Evolutionary conservation across 352 stramenopile species (phyloP), one percentile per base, ranked within the genome.

Genomic region (Pythium brassicae): DNA sequence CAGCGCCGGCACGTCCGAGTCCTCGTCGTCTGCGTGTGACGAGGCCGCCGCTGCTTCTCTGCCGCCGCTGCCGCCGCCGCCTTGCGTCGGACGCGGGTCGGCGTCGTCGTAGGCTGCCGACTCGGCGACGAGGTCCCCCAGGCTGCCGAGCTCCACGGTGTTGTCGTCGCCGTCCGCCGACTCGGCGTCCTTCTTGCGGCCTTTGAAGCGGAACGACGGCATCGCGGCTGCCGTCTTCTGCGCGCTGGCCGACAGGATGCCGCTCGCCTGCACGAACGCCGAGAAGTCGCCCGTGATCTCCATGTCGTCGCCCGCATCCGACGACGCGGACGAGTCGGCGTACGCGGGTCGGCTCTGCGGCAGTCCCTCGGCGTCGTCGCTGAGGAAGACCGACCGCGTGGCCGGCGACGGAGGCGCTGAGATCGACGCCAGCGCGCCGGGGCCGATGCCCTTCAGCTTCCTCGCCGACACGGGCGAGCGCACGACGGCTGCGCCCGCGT

Each of bases 241-340:
- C 15, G 65, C 68, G 29, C 56, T 61, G 4, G 37, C 39, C 5
- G 49, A 53, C 15, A 43, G 43, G 20, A 52, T 48, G 27, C 44
- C 27, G 45, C 59, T 48, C 59, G 70, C 63, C 20, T 84, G 70
- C 35, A 79, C 69, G 25, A 61, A 65, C 17, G 39, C 44, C 1
- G 74, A 77, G 55, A 86, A 92, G 25, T 95, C 85, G 4, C 81
- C 85, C 1, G 85, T 93, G 52, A 95, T 87, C 29, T 95, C 85
- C 81, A 95, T 95, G 49, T 95, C 85, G 52, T 95, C 85, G 3
- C 77, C 78, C 44, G 78, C 76, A 50, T 89, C 82, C 0, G 80
- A 91, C 11, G 85, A 92, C 22, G 75, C 76, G 1, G 83, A 93
- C 8, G 83, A 93, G 40, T 91, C 83, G 15, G 76, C 83, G 37